These are phyloP conservation scores for Thelonectria olida DNA, from an alignment of 2,329 filamentous ascomycete genomes.

Conservation along the genomic window DNA sequence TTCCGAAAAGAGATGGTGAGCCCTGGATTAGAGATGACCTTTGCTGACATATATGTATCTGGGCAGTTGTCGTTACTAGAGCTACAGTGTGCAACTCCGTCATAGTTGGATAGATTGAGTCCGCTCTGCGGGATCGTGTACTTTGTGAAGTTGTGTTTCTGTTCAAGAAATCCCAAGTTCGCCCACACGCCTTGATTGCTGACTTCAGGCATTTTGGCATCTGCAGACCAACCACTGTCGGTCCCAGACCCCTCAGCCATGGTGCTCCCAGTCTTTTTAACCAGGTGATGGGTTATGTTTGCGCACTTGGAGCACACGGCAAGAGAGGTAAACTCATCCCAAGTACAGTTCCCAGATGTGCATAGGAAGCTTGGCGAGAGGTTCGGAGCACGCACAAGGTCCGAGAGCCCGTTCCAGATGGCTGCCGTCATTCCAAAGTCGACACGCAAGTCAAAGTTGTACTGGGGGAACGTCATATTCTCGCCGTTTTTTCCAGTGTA, in stretches of 20 bases:
- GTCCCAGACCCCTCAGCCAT: neutral
- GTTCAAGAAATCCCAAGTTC: neutral
- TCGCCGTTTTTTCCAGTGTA: neutral
- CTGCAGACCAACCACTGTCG: neutral
- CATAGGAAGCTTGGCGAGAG: conserved; percentile 10
- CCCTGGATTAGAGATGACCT: conserved; percentile 9
- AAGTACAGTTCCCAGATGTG: conserved; percentile 19
- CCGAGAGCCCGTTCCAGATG: conserved; percentile 16
- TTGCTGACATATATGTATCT: conserved; percentile 14
- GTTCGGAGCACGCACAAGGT: neutral
- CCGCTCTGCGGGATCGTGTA: neutral
- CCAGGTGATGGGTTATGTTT: neutral
- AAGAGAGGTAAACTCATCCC: conserved; percentile 5
- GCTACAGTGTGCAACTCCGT: neutral
- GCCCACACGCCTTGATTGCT: neutral
- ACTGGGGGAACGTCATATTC: neutral
- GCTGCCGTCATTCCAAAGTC: conserved; percentile 16
- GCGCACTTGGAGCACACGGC: neutral
- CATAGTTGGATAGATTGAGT: neutral
- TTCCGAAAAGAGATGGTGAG: neutral
- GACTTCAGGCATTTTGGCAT: neutral
- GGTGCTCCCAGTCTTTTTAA: neutral
- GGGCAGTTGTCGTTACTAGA: neutral
- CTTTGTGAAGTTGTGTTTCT: neutral
- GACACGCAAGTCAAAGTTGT: neutral